Base-by-base conservation (phyloP, 1,284 basidiomycete genomes). In the Irpex sp. region DNA sequence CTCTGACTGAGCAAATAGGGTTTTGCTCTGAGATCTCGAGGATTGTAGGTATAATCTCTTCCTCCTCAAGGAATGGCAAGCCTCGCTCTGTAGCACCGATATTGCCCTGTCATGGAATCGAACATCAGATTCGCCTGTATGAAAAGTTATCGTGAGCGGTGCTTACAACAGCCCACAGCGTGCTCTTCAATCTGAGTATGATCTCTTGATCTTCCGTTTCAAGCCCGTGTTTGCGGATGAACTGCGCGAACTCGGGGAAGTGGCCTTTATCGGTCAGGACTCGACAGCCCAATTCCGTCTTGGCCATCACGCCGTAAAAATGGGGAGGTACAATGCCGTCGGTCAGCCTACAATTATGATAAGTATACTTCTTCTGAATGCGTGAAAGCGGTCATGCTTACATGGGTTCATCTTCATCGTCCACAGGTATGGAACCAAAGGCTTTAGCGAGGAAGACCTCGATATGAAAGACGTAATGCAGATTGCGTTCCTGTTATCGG, bases 221-320 rank as follows among this genome's bases (percentile, higher is more conserved):
- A 64, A 91, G 80, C 15, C 90, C 92, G 75, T 99, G 94, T 68
- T 89, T 83, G 15, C 94, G 85, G 62, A 99, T 93, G 68, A 96
- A 93, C 66, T 94, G 89, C 0, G 93, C 89, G 74, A 98, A 98
- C 64, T 97, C 94, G 5, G 83, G 76, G 71, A 99, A 96, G 72
- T 99, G 94, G 0, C 94, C 94, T 70, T 93, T 95, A 65, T 96
- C 93, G 61, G 88, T 85, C 52, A 99, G 78, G 11, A 97, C 88
- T 71, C 92, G 90, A 74, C 96, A 97, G 0, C 97, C 97, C 61
- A 96, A 89, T 58, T 92, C 90, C 0, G 97, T 99, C 75, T 98
- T 98, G 54, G 94, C 91, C 81, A 99, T 92, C 74, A 98, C 96
- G 21, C 97, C 96, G 70, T 98, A 97, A 77, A 99, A 98, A 74